Evolutionary conservation across 805 yeast species (phyloP).

Genomic region (Starmerella sp.): DNA sequence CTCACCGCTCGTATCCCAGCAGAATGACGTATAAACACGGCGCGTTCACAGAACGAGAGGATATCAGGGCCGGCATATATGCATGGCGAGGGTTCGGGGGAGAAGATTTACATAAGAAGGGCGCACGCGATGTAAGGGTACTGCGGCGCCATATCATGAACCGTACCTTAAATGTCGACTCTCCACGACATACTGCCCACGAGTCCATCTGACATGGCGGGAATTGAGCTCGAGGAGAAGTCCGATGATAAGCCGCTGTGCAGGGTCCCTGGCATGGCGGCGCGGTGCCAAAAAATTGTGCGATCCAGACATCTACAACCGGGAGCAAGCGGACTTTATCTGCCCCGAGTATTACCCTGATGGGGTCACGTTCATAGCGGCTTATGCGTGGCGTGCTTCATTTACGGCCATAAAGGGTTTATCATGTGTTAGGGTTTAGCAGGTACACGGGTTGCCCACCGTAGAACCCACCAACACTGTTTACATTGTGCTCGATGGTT

Average conservation of each 20-base stretch:
- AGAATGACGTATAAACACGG: neutral
- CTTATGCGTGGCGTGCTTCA: neutral
- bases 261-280: too few species aligned
- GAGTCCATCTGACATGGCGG: too few species aligned
- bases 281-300: too few species aligned
- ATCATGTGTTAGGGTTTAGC: neutral
- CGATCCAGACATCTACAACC: neutral
- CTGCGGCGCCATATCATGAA: neutral
- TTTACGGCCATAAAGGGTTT: neutral
- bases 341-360: neutral
- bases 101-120: neutral
- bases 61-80: neutral
- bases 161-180: neutral
- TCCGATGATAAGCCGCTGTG: too few species aligned
- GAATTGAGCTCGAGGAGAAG: too few species aligned
- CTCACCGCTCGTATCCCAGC: neutral
- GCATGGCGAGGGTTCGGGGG: neutral
- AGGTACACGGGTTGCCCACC: neutral
- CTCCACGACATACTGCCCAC: neutral
- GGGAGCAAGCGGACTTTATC: neutral
- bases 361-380: neutral
- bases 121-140: neutral
- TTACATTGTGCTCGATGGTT: neutral
- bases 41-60: neutral
- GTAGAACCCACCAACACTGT: neutral